Evolutionary conservation across 192 early-diverging fungal species (phyloP).

Genomic region (Funneliformis geosporum): DNA sequence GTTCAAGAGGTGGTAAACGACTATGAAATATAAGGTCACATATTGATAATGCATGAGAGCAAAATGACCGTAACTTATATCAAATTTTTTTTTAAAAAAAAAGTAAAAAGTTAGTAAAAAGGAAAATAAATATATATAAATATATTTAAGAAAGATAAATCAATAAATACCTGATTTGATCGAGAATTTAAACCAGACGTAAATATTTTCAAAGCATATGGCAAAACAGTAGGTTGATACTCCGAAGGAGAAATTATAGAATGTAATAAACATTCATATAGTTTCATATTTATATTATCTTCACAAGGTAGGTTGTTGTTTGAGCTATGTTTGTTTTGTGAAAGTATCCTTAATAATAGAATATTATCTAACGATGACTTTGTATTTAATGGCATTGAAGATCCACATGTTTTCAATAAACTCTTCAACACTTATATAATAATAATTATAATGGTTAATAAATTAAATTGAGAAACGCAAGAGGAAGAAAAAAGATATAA

Average conservation of each 20-base stretch:
- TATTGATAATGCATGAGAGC: conserved; percentile 46
- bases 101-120: neutral
- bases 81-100: neutral
- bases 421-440: conserved; percentile 21
- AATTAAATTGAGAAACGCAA: neutral
- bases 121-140: neutral
- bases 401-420: conserved; percentile 33
- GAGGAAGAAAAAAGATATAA: neutral
- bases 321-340: conserved; percentile 24
- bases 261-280: conserved; percentile 45
- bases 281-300: conserved; percentile 8
- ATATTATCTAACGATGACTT: conserved; percentile 37
- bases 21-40: conserved; percentile 59
- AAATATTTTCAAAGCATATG: conserved; percentile 45
- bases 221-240: conserved; percentile 43
- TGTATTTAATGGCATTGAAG: conserved; percentile 31
- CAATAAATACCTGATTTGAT: conserved; percentile 35
- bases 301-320: neutral
- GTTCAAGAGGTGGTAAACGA: conserved; percentile 54
- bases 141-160: neutral
- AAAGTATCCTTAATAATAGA: conserved; percentile 36
- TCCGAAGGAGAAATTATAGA: conserved; percentile 43
- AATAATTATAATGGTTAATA: neutral
- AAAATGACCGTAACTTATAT: conserved; percentile 38
- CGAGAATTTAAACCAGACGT: conserved; percentile 41